A percentile compares a stretch with the other conserved stretches of the same genome.
Conservation (phyloP, 2,329 filamentous ascomycete species). For the Emericellopsis atlantica region DNA sequence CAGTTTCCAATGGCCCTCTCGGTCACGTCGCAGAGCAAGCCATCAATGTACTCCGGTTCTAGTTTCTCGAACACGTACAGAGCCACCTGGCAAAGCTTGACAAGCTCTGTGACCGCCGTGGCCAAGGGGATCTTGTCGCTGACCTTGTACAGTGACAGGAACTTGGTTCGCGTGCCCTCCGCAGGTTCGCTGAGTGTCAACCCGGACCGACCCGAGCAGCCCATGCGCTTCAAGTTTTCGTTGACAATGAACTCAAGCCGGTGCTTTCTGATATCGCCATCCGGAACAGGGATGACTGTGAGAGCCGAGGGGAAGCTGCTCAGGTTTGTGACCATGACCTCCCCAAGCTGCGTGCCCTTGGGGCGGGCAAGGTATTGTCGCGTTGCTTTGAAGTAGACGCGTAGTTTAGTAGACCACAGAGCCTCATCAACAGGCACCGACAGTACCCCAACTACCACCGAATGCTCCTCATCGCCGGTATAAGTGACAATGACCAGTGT, state of each 20-base stretch:
- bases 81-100: constrained; percentile 84
- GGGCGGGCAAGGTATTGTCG: constrained; percentile 74
- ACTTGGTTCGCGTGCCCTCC: constrained; percentile 77
- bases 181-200: constrained; percentile 70
- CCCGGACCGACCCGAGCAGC: constrained; percentile 81
- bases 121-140: constrained; percentile 71
- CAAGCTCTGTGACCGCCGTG: constrained; percentile 71
- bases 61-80: constrained; percentile 80
- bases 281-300: constrained; percentile 82
- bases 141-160: constrained; percentile 78
- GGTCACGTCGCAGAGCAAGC: constrained; percentile 83
- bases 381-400: constrained; percentile 76
- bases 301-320: constrained; percentile 84
- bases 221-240: constrained; percentile 82
- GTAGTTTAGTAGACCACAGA: constrained; percentile 66
- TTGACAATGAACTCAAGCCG: constrained; percentile 84
- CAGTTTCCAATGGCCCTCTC: constrained; percentile 84
- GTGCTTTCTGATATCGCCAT: constrained; percentile 71
- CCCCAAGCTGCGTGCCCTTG: constrained; percentile 70
- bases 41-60: constrained; percentile 81
- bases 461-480: constrained; percentile 73
- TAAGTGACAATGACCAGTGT: constrained; percentile 89
- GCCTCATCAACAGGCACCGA: constrained; percentile 70
- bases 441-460: constrained; percentile 67
- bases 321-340: constrained; percentile 87